A percentile compares a stretch with the other conserved stretches of the same genome.
Evolutionary conservation across 2,329 filamentous ascomycete species (phyloP).

Genomic region (Fusarium nisikadoi): DNA sequence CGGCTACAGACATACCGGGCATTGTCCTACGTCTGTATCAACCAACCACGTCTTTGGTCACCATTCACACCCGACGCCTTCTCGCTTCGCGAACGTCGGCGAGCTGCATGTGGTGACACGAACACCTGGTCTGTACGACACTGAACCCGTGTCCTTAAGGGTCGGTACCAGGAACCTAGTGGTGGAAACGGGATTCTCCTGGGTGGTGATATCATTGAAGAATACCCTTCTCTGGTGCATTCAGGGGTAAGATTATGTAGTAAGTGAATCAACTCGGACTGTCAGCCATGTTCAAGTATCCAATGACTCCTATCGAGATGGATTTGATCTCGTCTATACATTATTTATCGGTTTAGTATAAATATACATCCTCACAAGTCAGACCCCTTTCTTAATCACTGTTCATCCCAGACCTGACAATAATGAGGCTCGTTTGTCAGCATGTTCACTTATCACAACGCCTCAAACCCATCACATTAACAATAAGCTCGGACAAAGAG

Average conservation of each 20-base stretch:
- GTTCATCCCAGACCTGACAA: not conserved
- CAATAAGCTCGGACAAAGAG: not conserved
- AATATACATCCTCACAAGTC: not conserved
- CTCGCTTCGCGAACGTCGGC: constrained; percentile 39
- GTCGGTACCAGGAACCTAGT: not conserved
- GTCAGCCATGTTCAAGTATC: not conserved
- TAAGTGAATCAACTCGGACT: not conserved
- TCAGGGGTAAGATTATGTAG: not conserved
- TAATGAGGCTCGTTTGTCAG: not conserved
- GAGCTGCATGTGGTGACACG: constrained; percentile 34
- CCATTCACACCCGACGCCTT: constrained; percentile 13
- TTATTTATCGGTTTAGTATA: not conserved
- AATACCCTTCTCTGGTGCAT: not conserved
- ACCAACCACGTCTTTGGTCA: constrained; percentile 16
- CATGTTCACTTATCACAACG: not conserved
- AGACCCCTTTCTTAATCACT: not conserved
- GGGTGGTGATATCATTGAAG: not conserved
- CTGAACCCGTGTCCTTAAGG: not conserved
- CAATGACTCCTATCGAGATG: not conserved
- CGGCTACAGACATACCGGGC: constrained; percentile 19
- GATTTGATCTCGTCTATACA: not conserved
- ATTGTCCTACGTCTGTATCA: constrained; percentile 11
- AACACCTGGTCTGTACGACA: constrained; percentile 27
- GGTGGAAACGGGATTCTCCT: not conserved
- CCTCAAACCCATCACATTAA: not conserved